Evolutionary conservation across 345 rosid genomes (phyloP).

Genomic region (Citrus maxima): DNA sequence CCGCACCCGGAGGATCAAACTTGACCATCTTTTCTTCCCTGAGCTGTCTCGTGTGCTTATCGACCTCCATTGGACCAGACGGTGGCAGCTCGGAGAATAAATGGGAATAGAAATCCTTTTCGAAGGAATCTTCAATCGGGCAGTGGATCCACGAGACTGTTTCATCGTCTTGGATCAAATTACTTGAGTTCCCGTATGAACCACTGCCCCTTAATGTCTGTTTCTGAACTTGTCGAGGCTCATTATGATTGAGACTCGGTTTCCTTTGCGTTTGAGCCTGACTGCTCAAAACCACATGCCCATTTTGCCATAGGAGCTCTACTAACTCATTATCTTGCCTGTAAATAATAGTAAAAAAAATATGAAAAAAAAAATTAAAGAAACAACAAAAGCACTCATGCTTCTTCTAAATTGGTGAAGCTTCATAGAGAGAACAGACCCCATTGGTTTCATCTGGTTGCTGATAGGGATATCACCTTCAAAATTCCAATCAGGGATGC

Average conservation of each 20-base stretch:
- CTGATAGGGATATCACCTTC: constrained; percentile 39
- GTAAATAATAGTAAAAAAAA: constrained; percentile 8
- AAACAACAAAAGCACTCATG: background rate
- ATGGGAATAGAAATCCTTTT: constrained; percentile 49
- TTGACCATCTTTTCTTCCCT: constrained; percentile 23
- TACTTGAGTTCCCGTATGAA: constrained; percentile 30
- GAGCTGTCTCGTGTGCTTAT: constrained; percentile 25
- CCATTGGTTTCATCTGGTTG: constrained; percentile 33
- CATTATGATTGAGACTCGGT: constrained; percentile 19
- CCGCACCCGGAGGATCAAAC: constrained; percentile 6
- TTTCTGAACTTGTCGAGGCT: constrained; percentile 21
- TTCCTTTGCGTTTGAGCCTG: constrained; percentile 58
- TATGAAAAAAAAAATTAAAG: background rate
- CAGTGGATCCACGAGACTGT: constrained; percentile 62
- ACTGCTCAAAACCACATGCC: constrained; percentile 57
- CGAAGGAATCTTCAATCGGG: constrained; percentile 54
- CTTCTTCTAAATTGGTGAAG: background rate
- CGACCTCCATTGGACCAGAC: constrained; percentile 22
- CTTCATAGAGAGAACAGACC: constrained; percentile 31
- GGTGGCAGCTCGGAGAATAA: constrained; percentile 40
- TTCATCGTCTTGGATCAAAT: constrained; percentile 54
- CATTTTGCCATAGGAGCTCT: constrained; percentile 69
- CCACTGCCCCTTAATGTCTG: constrained; percentile 20
- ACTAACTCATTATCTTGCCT: constrained; percentile 59
- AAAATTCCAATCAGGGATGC: constrained; percentile 53